Conservation (phyloP, 108 stramenopile genomes). For the Cylindrotheca fusiformis region DNA sequence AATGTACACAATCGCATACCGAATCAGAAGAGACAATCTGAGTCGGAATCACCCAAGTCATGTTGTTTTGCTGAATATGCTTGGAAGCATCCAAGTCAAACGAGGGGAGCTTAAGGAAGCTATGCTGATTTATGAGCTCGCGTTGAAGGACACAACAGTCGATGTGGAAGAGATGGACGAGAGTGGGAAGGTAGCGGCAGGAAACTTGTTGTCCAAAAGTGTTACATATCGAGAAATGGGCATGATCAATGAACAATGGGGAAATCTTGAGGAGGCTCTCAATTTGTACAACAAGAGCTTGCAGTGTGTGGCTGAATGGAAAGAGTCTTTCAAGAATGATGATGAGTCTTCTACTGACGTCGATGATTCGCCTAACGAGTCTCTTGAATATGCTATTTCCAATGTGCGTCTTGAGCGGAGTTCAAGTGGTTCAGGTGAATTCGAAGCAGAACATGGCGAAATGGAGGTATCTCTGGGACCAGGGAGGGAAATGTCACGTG, state of each 20-base stretch:
- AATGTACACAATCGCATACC: conserved; percentile 86
- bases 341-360: not conserved
- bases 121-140: conserved; percentile 75
- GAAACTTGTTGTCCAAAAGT: conserved; percentile 39
- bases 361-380: not conserved
- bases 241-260: conserved; percentile 68
- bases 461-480: conserved; percentile 61
- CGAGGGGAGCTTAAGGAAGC: conserved; percentile 73
- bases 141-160: conserved; percentile 49
- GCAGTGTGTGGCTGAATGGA: conserved; percentile 51
- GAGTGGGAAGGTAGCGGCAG: conserved; percentile 2
- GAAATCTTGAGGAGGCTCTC: conserved; percentile 63
- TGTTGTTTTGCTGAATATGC: conserved; percentile 76
- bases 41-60: conserved; percentile 68
- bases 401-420: conserved; percentile 13
- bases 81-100: conserved; percentile 79
- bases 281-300: conserved; percentile 79
- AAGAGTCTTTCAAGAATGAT: conserved; percentile 15
- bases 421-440: not conserved
- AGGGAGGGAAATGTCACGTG: conserved; percentile 3
- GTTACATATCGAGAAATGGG: conserved; percentile 88
- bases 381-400: conserved; percentile 3
- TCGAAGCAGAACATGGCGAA: conserved; percentile 40
- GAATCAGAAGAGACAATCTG: conserved; percentile 73
- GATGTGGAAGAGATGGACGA: conserved; percentile 14